Evolutionary conservation across 352 stramenopile species (phyloP).

Genomic region (Pythium rishiriense): DNA sequence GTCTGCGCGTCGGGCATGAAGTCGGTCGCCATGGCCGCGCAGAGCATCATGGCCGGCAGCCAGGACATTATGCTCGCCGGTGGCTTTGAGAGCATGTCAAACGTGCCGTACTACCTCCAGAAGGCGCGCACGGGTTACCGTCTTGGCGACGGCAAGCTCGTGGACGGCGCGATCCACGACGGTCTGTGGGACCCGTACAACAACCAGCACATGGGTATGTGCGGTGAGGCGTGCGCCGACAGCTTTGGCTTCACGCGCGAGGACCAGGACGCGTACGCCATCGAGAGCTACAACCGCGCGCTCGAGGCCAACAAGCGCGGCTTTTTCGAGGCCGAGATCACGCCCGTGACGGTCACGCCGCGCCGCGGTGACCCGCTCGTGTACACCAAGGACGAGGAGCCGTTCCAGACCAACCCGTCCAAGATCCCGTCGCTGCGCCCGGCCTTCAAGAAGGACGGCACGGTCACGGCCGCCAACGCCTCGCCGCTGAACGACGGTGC

Average conservation of each 20-base stretch:
- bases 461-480: constrained; percentile 97
- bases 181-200: constrained; percentile 98
- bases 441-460: constrained; percentile 96
- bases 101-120: constrained; percentile 96
- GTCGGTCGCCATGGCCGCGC: constrained; percentile 74
- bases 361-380: constrained; percentile 58
- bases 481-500: constrained; percentile 97
- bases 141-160: constrained; percentile 89
- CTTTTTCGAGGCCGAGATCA: constrained; percentile 91
- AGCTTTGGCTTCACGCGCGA: constrained; percentile 92
- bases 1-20: constrained; percentile 98
- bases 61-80: constrained; percentile 91
- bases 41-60: constrained; percentile 88
- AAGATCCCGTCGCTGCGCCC: constrained; percentile 90
- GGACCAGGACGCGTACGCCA: constrained; percentile 96
- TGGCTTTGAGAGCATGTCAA: constrained; percentile 98
- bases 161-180: constrained; percentile 94
- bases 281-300: constrained; percentile 90
- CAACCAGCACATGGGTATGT: constrained; percentile 95
- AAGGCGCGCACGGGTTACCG: constrained; percentile 91
- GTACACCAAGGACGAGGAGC: constrained; percentile 93
- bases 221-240: constrained; percentile 93
- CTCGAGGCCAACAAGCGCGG: constrained; percentile 74
- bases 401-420: constrained; percentile 86
- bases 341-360: constrained; percentile 85